Base-by-base conservation (phyloP, 768 basidiomycete genomes). In the Lactifluus rugatus region DNA sequence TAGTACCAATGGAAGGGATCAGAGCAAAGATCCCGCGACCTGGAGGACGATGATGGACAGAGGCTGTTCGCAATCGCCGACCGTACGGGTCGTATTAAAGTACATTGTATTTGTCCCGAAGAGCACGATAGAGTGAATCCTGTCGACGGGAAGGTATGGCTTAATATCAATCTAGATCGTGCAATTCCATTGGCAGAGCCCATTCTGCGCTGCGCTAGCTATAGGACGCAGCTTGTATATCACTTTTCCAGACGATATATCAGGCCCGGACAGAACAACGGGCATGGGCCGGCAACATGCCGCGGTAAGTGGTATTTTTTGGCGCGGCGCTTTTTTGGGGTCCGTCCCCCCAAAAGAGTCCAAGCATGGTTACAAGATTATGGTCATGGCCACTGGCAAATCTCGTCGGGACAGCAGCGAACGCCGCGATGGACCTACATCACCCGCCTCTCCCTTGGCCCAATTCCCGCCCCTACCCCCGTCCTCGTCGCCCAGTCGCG, bases 401-500 rank as follows among this genome's bases (percentile, higher is more conserved):
- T 2, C 54, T 41, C 45, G 32, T 47, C 44, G 10, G 21, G 42
- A 39, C 17, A 25, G 31, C 23, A 17, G 26, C 28, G n/a, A 25
- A 32, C 42, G 3, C 19, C 21, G 13, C 8, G 21, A 46, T 13
- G 58, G 44, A 25, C 53, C 53, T 16, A 64, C 63, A 5, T 64
- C 64, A 14, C 76, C 78, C 13, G 76, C 78, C 5, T 76, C 78
- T 44, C 76, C 80, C 11, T 64, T 70, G 4, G 69, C 74, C 16
- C 81, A 75, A 1, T 66, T 79, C 26, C 77, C 78, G 34, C 70
- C 74, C 8, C 76, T 70, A 46, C 71, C 71, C 2, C 72, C 75
- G 6, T 70, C 67, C 41, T 79, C 78, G 52, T 68, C 72, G 59
- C 80, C 80, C 60, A 85, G 82, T 68, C 82, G 87, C 9, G 86